phyloP scores from a whole-genome alignment of 2,329 filamentous ascomycete genomes.

The Diaporthe vexans region DNA sequence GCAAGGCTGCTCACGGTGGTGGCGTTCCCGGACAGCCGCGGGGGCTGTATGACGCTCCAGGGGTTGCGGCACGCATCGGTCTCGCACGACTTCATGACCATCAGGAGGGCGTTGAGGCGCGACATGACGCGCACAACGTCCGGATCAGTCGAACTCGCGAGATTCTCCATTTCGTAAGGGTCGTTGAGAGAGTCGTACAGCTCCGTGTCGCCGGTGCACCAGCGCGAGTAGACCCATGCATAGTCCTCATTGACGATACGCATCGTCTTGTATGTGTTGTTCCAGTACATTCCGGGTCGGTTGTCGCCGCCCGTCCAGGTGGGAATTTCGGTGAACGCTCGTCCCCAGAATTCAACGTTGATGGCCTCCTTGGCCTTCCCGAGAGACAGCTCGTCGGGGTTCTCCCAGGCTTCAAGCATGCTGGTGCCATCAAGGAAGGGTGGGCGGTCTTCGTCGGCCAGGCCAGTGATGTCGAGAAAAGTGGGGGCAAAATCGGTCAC shows the following conservation, averaged over 20 bases:
- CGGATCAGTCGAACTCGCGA: conserved; percentile 48
- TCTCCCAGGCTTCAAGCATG: conserved; percentile 48
- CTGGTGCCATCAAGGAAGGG: conserved; percentile 72
- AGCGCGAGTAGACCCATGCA: conserved; percentile 75
- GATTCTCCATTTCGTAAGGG: conserved; percentile 64
- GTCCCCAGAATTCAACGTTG: conserved; percentile 71
- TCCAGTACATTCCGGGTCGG: conserved; percentile 47
- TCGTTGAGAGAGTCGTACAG: conserved; percentile 71
- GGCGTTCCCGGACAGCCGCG: not conserved
- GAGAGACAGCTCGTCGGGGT: conserved; percentile 44
- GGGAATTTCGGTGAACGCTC: conserved; percentile 51
- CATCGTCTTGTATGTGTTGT: conserved; percentile 72
- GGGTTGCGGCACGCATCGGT: conserved; percentile 65
- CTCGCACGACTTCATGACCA: conserved; percentile 73
- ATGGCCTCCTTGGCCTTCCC: conserved; percentile 64
- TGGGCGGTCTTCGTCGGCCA: conserved; percentile 51
- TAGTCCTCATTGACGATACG: conserved; percentile 67
- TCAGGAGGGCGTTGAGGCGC: conserved; percentile 69
- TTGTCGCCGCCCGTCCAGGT: conserved; percentile 45
- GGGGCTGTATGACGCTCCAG: conserved; percentile 56
- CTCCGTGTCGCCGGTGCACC: conserved; percentile 77
- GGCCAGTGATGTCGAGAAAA: conserved; percentile 60
- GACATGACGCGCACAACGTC: conserved; percentile 51
- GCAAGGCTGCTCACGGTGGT: not conserved
- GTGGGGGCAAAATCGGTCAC: conserved; percentile 76